These are phyloP conservation scores for Colletotrichum tanaceti DNA, from an alignment of 2,329 filamentous ascomycete genomes.

Conservation along the genomic window DNA sequence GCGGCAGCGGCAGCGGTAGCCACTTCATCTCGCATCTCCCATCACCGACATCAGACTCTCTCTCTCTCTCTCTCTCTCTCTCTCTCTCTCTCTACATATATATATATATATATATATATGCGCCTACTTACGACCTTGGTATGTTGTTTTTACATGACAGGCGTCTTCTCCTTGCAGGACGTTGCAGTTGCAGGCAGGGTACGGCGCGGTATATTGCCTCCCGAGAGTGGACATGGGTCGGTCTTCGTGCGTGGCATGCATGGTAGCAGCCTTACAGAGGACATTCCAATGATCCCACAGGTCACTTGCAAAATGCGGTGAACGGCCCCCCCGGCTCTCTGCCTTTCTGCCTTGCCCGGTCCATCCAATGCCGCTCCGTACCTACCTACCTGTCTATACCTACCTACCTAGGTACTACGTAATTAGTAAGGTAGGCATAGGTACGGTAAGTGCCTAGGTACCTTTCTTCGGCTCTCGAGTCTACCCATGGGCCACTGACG, in stretches of 20 bases:
- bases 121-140: not conserved
- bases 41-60: no score
- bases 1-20: conserved; percentile 26
- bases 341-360: conserved; percentile 1
- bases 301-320: conserved; percentile 30
- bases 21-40: conserved; percentile 5
- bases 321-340: conserved; percentile 31
- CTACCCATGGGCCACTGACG: no score
- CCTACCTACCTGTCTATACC: not conserved
- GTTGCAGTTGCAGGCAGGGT: not conserved
- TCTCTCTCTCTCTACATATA: no score
- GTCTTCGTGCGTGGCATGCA: not conserved
- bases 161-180: no score
- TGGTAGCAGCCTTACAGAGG: not conserved
- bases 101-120: no score
- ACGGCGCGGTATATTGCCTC: not conserved
- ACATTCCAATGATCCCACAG: not conserved
- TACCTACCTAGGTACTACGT: no score
- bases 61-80: no score
- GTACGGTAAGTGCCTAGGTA: not conserved
- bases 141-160: no score
- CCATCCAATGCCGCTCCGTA: not conserved
- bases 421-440: no score
- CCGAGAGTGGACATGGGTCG: not conserved
- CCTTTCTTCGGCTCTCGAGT: not conserved